These are phyloP conservation scores for Acacia pycnantha DNA, from an alignment of 331 rosid species.

Conservation along the genomic window DNA sequence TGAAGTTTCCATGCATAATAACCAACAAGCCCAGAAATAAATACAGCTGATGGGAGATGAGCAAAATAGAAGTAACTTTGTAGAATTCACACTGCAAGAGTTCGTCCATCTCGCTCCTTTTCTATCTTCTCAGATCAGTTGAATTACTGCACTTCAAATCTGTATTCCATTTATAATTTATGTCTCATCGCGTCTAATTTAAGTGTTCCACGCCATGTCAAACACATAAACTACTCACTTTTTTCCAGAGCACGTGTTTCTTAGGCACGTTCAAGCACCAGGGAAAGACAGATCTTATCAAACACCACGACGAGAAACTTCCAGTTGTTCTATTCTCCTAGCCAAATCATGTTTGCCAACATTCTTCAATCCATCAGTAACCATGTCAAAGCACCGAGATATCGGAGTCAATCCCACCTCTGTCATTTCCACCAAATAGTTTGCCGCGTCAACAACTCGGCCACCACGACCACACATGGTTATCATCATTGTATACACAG, in stretches of 20 bases:
- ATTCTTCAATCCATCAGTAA: conserved; percentile 87
- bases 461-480: conserved; percentile 93
- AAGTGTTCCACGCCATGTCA: not conserved
- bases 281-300: conserved; percentile 24
- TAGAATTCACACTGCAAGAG: not conserved
- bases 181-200: not conserved
- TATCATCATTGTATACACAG: conserved; percentile 85
- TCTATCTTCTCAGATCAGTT: not conserved
- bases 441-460: conserved; percentile 75
- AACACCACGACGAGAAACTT: conserved; percentile 61
- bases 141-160: not conserved
- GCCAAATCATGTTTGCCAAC: conserved; percentile 91
- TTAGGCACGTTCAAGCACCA: not conserved
- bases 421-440: conserved; percentile 80
- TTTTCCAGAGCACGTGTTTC: not conserved
- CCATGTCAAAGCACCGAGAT: conserved; percentile 81
- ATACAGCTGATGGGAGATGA: not conserved
- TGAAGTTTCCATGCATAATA: not conserved
- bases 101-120: not conserved
- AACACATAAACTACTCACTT: not conserved
- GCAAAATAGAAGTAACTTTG: no score
- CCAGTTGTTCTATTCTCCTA: conserved; percentile 65
- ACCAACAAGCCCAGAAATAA: not conserved
- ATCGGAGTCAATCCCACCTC: conserved; percentile 79
- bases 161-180: not conserved